Evolutionary conservation across 257 asterid species (phyloP), one percentile per base, ranked within the genome.

Genomic region (Solanum chmielewskii): DNA sequence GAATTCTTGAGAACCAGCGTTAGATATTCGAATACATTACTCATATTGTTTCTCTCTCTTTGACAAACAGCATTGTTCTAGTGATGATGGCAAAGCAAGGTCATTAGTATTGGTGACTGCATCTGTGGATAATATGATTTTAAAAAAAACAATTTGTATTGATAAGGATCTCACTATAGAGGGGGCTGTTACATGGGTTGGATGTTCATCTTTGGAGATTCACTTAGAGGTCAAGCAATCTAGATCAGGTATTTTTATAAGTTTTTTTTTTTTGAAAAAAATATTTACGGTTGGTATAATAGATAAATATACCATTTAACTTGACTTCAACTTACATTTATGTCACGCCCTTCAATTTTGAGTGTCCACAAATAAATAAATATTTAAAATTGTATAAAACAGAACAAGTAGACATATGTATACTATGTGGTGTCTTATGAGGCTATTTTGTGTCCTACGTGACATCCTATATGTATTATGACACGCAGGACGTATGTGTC

Each of bases 111-210:
- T 96, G 70, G 98, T 95, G 44, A 96, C 99, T 69, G 98, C 99
- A 84, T 96, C 99, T 14, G 94, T 94, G 87, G 99, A 96, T 88
- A 96, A 89, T 91, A 91, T 96, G 94, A 95, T 92, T 86, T 91
- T 96, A n/a, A 93, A 90, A 87, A 96, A 91, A 87, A 91, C 98
- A 31, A 93, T 96, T 86, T 81, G 83, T 42, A 91, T 96, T 0
- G 98, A 95, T 76, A 86, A 86, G 69, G 98, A 96, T 92, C 89
- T 96, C 73, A 93, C 92, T 42, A 92, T 95, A 83, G 90, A 83
- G 5, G 99, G 99, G 33, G 95, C 97, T 31, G 98, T 95, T 89
- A 93, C 97, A 64, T 96, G 99, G 99, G 98, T 96, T 88, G 99
- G 99, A 23, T 89, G 94, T 59, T 96, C 98, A 45, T 96, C 99